These are phyloP conservation scores for Solanum ossicruentum DNA, from an alignment of 257 asterid genomes.

Conservation along the genomic window DNA sequence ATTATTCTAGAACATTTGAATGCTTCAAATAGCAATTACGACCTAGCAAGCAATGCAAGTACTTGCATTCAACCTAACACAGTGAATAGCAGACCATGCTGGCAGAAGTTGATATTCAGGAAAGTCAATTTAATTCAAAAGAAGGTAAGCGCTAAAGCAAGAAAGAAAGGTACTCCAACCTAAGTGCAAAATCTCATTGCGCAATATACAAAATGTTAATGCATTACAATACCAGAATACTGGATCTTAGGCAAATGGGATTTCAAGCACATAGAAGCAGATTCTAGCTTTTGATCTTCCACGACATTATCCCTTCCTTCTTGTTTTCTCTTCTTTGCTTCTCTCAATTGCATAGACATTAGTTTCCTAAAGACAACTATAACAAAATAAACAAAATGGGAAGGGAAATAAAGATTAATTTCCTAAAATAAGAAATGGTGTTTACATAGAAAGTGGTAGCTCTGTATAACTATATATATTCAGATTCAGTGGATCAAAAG, in stretches of 20 bases:
- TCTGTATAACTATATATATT: too few species aligned
- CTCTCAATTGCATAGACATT: constrained; percentile 13
- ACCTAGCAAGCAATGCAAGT: neutral
- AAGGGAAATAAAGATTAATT: neutral
- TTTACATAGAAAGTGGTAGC: neutral
- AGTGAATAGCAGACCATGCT: neutral
- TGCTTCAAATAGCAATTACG: neutral
- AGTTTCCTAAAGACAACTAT: constrained; percentile 20
- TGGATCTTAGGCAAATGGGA: constrained; percentile 20
- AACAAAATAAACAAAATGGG: neutral
- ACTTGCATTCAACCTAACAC: neutral
- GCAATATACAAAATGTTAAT: neutral
- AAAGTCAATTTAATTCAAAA: neutral
- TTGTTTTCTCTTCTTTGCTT: constrained; percentile 10
- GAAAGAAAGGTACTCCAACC: neutral
- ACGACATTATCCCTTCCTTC: neutral
- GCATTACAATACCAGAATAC: constrained; percentile 10
- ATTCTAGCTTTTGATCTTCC: constrained; percentile 17
- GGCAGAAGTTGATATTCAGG: neutral
- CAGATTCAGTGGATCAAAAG: neutral
- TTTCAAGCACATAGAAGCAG: constrained; percentile 16
- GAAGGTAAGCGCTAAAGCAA: neutral
- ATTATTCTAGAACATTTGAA: neutral
- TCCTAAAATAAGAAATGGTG: neutral
- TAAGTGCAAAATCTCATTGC: neutral